Conservation (phyloP, 768 basidiomycete genomes). For the Termitomyces sp. region DNA sequence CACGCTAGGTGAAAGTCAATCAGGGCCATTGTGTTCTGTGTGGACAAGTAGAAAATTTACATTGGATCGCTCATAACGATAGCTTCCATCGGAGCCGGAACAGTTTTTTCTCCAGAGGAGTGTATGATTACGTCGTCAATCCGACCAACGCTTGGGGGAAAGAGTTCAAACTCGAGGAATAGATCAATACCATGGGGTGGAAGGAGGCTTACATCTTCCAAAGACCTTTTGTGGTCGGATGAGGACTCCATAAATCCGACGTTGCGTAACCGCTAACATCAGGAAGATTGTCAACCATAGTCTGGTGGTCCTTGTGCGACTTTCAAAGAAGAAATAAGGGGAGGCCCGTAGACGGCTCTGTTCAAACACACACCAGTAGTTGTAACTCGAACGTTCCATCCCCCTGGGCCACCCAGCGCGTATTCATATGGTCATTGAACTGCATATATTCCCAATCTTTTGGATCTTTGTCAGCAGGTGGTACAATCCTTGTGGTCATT, state of each 20-base stretch:
- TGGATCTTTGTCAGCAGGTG: slow-evolving; percentile 16
- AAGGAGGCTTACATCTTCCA: slow-evolving; percentile 6
- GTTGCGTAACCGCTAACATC: slow-evolving; percentile 5
- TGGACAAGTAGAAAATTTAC: slow-evolving; percentile 6
- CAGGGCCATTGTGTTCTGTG: not conserved
- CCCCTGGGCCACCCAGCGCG: slow-evolving; percentile 28
- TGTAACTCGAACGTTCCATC: slow-evolving; percentile 36
- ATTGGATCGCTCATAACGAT: slow-evolving; percentile 13
- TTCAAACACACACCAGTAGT: slow-evolving; percentile 21
- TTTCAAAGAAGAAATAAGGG: not conserved
- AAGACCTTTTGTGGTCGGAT: slow-evolving; percentile 3
- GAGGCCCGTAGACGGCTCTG: too few species aligned
- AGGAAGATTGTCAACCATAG: slow-evolving; percentile 2
- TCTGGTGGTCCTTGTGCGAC: not conserved
- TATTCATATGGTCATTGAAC: slow-evolving; percentile 11
- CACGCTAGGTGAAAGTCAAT: not conserved
- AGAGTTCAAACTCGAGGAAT: not conserved
- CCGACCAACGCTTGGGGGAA: slow-evolving; percentile 28
- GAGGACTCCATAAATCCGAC: slow-evolving; percentile 4
- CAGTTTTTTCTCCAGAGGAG: slow-evolving; percentile 30
- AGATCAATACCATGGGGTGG: not conserved
- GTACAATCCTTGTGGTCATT: not conserved
- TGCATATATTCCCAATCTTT: slow-evolving; percentile 13
- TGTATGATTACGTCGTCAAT: slow-evolving; percentile 33
- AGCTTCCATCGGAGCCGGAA: slow-evolving; percentile 29